These are phyloP conservation scores for Ceriops tagal DNA, from an alignment of 345 rosid species.

Conservation along the genomic window DNA sequence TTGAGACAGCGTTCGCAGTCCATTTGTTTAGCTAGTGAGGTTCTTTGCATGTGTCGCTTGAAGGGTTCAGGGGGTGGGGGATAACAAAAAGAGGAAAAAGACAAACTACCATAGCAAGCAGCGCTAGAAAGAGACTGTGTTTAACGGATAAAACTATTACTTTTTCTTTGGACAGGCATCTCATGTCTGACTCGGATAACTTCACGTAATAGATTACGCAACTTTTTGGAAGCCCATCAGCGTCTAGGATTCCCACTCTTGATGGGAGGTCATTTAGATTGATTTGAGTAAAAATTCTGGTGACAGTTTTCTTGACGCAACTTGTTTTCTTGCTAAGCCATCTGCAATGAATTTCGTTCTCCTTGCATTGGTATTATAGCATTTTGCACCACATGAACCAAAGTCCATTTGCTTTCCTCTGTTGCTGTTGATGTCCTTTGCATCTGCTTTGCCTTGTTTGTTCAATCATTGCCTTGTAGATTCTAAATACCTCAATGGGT, in stretches of 20 bases:
- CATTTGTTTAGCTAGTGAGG: not conserved
- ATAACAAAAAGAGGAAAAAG: too few relatives aligned
- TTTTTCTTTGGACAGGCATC: too few relatives aligned
- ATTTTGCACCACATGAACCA: not conserved
- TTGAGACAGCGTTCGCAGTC: not conserved
- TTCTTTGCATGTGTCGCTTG: not conserved
- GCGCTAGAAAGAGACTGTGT: too few relatives aligned
- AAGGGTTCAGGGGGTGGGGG: too few relatives aligned
- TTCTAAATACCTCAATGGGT: conserved; percentile 74
- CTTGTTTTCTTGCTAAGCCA: not conserved
- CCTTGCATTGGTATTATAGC: not conserved
- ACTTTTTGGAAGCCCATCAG: not conserved
- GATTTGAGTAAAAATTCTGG: not conserved
- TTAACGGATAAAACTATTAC: too few relatives aligned
- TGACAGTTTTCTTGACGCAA: not conserved
- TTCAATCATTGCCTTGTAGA: conserved; percentile 37
- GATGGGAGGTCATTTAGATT: not conserved
- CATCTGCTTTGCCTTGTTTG: not conserved
- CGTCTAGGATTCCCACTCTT: not conserved
- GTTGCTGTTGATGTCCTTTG: not conserved
- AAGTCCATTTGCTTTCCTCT: not conserved
- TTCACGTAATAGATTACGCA: not conserved
- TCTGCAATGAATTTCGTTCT: not conserved
- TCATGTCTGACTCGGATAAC: not conserved
- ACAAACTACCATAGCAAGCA: not conserved